These are phyloP conservation scores for Calendula officinalis DNA, from an alignment of 129 eudicot genomes.

Conservation along the genomic window DNA sequence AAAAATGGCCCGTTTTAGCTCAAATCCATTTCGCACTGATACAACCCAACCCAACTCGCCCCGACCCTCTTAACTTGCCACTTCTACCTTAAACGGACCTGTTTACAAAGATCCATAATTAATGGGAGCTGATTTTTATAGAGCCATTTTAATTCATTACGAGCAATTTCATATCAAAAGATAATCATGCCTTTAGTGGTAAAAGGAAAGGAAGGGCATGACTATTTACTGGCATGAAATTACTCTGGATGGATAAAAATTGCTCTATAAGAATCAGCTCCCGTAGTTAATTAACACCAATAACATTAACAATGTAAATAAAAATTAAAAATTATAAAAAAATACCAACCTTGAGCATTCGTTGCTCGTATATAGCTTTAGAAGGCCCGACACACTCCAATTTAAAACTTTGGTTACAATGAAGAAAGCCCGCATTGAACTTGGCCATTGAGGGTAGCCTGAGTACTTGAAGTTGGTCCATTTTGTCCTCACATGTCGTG, in stretches of 20 bases:
- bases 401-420: constrained; percentile 85
- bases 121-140: too few relatives aligned
- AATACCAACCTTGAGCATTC: constrained; percentile 75
- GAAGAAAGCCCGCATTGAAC: constrained; percentile 84
- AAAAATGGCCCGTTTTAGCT: constrained; percentile 7
- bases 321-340: not conserved
- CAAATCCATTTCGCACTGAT: not conserved
- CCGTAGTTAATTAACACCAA: not conserved
- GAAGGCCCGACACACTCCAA: constrained; percentile 88
- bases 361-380: constrained; percentile 66
- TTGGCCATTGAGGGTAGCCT: constrained; percentile 98
- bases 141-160: too few relatives aligned
- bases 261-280: too few relatives aligned
- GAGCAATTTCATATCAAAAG: too few relatives aligned
- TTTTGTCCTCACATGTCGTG: constrained; percentile 84
- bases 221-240: too few relatives aligned
- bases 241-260: too few relatives aligned
- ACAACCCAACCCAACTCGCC: not conserved
- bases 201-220: too few relatives aligned
- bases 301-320: not conserved
- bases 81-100: not conserved
- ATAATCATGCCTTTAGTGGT: too few relatives aligned
- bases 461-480: constrained; percentile 96
- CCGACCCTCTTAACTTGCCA: not conserved
- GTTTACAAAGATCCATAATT: not conserved